A percentile compares a stretch with the other conserved stretches of the same genome.
Conservation (phyloP, 202 grass and related monocot genomes). For the Bolboschoenoplectus hybrid region DNA sequence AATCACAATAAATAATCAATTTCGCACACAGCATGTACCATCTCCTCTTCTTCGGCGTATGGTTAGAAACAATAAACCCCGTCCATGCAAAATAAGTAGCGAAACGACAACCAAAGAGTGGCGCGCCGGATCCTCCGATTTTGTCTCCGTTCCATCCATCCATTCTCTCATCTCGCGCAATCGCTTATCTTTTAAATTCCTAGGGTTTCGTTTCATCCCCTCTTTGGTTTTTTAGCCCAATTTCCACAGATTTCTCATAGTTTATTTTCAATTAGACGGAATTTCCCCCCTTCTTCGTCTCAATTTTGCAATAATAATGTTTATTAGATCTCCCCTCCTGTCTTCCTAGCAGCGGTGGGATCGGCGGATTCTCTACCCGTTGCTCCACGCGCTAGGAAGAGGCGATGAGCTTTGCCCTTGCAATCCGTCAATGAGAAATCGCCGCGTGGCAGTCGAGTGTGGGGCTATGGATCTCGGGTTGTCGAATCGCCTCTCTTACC, state of each 20-base stretch:
- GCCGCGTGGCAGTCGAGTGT: neutral
- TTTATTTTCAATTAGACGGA: no score
- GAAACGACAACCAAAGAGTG: no score
- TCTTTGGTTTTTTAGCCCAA: neutral
- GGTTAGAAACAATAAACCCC: no score
- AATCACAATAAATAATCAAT: no score
- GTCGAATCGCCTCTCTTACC: neutral
- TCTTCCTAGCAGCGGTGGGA: slow-evolving; percentile 25
- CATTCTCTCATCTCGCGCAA: neutral
- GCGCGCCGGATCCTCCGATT: no score
- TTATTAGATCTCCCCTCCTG: neutral
- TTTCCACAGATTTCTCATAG: no score
- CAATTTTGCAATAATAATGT: no score
- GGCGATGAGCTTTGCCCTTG: neutral
- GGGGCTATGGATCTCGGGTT: slow-evolving; percentile 6
- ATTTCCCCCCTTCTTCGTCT: no score
- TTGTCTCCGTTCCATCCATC: neutral
- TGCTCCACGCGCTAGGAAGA: neutral
- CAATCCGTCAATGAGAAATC: neutral
- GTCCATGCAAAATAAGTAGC: no score
- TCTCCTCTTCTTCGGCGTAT: no score
- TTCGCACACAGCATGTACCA: no score
- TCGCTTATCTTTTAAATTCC: neutral
- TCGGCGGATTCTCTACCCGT: slow-evolving; percentile 16
- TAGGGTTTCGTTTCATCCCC: neutral